Evolutionary conservation across 2,329 filamentous ascomycete species (phyloP).

Genomic region (Sphaerostilbella broomeana): DNA sequence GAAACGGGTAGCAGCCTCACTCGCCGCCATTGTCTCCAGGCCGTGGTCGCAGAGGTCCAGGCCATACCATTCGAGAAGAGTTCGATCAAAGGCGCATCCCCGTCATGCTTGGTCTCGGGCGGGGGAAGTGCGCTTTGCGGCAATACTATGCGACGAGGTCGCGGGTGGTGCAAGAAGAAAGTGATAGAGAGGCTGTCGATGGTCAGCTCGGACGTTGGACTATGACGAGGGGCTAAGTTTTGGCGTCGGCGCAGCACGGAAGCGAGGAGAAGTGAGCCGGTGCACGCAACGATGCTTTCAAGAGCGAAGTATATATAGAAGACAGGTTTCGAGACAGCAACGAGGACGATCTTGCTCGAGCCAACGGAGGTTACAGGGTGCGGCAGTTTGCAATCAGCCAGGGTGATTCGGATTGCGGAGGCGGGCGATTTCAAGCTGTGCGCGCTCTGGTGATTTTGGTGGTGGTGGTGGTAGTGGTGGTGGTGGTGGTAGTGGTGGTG

Average conservation of each 20-base stretch:
- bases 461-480: not conserved
- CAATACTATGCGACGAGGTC: not conserved
- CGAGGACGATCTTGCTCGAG: too few relatives aligned
- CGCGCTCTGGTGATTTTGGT: too few relatives aligned
- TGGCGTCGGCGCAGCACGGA: not conserved
- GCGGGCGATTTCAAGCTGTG: too few relatives aligned
- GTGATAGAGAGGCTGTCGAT: not conserved
- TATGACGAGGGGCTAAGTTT: not conserved
- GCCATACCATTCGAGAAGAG: constrained; percentile 24
- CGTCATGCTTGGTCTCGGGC: constrained; percentile 23
- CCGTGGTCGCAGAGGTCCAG: constrained; percentile 26
- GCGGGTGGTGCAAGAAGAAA: not conserved
- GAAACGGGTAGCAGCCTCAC: constrained; percentile 58
- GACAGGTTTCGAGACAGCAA: too few relatives aligned
- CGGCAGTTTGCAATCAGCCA: not conserved
- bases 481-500: not conserved
- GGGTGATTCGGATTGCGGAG: too few relatives aligned
- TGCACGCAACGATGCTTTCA: too few relatives aligned
- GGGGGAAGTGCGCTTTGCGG: constrained; percentile 2
- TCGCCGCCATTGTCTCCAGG: constrained; percentile 57
- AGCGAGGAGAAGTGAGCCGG: too few relatives aligned
- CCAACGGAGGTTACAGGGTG: not conserved
- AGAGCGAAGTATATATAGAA: too few relatives aligned
- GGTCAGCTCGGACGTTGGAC: not conserved
- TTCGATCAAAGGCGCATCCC: constrained; percentile 23